Evolutionary conservation across 805 yeast genomes (phyloP).

Genomic region (Candida maesae): DNA sequence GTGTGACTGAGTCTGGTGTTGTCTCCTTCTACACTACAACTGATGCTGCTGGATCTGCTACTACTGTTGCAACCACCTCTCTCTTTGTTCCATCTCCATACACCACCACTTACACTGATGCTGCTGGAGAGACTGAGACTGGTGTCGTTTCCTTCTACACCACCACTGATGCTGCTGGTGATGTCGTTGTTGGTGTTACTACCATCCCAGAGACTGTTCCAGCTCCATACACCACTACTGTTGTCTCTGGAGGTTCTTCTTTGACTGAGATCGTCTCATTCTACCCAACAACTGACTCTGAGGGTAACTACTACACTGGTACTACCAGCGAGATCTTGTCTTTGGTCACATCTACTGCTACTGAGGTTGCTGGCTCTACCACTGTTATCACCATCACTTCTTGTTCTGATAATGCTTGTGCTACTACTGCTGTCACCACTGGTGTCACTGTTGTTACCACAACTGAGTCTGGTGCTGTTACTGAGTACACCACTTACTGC

Average conservation of each 20-base stretch:
- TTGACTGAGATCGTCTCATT: constrained; percentile 4
- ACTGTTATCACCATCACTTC: not conserved
- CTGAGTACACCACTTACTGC: not conserved
- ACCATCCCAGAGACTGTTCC: not conserved
- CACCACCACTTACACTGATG: constrained; percentile 1
- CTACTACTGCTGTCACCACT: not conserved
- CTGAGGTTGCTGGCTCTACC: constrained; percentile 18
- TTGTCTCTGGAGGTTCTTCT: not conserved
- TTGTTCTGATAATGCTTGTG: not conserved
- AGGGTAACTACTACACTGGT: constrained; percentile 3
- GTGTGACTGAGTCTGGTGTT: not conserved
- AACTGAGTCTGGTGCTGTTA: not conserved
- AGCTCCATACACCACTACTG: not conserved
- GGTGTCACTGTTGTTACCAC: not conserved
- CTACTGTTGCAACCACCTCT: not conserved
- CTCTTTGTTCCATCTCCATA: not conserved
- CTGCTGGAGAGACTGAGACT: not conserved
- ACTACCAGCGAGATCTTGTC: constrained; percentile 1
- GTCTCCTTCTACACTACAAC: not conserved
- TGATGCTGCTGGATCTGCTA: not conserved
- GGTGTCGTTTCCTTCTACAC: constrained; percentile 2
- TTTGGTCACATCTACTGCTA: constrained; percentile 19
- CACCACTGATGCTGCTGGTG: constrained; percentile 8
- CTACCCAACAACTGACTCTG: constrained; percentile 7
- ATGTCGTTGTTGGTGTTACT: constrained; percentile 3